phyloP scores from a whole-genome alignment of 495 filamentous ascomycete species.

The Aspergillus conjunctus region DNA sequence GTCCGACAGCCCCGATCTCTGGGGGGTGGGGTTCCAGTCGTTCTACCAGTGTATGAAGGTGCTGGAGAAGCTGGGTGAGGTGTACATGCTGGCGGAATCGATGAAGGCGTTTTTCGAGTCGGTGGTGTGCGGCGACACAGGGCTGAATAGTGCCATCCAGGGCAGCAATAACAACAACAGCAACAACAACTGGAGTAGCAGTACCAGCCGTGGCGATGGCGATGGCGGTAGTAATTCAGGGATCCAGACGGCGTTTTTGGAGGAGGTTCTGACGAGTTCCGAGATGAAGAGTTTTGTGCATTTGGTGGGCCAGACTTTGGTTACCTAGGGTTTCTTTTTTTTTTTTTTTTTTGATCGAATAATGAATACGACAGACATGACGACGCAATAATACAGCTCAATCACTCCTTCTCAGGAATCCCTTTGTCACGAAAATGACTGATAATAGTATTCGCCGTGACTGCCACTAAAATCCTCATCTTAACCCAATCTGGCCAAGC shows the following conservation, averaged over 20 bases:
- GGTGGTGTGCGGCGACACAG: not conserved
- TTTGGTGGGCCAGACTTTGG: not conserved
- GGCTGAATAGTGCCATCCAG: no score
- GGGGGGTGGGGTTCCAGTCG: constrained; percentile 8
- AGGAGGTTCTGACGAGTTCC: constrained; percentile 8
- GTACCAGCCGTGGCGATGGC: not conserved
- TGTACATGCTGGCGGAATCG: constrained; percentile 17
- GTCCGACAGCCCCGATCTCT: constrained; percentile 5
- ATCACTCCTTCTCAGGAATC: no score
- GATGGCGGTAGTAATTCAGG: not conserved
- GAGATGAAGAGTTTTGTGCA: constrained; percentile 11
- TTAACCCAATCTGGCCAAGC: not conserved
- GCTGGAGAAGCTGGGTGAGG: constrained; percentile 17
- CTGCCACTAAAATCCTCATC: not conserved
- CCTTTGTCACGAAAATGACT: not conserved
- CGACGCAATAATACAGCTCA: no score
- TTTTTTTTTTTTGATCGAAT: no score
- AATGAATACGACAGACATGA: no score
- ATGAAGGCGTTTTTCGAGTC: constrained; percentile 14
- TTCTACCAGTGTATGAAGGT: constrained; percentile 20
- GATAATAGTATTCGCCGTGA: not conserved
- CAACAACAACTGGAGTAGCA: not conserved
- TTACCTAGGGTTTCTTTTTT: not conserved
- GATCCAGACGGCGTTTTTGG: constrained; percentile 3
- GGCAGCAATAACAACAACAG: no score